Evolutionary conservation across 345 rosid genomes (phyloP), one percentile per base, ranked within the genome.

Genomic region (Melastoma malabathricum): DNA sequence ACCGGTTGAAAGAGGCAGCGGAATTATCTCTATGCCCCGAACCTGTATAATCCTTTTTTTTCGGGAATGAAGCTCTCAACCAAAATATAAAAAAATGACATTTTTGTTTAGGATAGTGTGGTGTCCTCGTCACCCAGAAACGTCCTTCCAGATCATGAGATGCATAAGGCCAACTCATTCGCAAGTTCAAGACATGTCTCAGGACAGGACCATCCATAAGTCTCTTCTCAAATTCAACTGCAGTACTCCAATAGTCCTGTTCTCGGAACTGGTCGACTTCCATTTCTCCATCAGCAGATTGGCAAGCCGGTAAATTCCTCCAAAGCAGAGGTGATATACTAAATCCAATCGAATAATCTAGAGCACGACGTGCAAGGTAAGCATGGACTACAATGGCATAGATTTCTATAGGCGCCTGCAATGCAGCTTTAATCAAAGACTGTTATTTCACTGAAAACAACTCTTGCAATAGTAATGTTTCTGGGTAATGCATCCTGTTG

Each of bases 291-390:
- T 87, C 98, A 34, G 97, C 96, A 63, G 98, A 92, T 22, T 76
- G 96, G 69, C 98, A 92, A 59, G 97, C 97, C 1, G 98, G 98
- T 62, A 92, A 69, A 66, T 84, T 92, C 78, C 85, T 81, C 98
- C 98, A 92, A 51, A 92, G 68, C 48, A 92, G 73, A 15, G 97
- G 98, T 54, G 97, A 92, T 56, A 92, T 84, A 57, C 82, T 92
- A 69, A 84, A 92, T 20, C 97, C 98, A 60, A 87, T 92, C 55
- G 87, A 73, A 72, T 92, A 92, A 72, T 92, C 98, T 61, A 92
- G 95, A 65, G 98, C 97, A 19, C 94, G 85, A 17, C 97, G 80
- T 44, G 96, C 98, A 59, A 92, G 93, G 68, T 92, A 92, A 20
- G 97, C 89, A 60, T 84, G 78, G 49, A 92, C 98, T 74, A 87